These are phyloP conservation scores for Candida bentonensis DNA, from an alignment of 805 yeast genomes.

Conservation along the genomic window DNA sequence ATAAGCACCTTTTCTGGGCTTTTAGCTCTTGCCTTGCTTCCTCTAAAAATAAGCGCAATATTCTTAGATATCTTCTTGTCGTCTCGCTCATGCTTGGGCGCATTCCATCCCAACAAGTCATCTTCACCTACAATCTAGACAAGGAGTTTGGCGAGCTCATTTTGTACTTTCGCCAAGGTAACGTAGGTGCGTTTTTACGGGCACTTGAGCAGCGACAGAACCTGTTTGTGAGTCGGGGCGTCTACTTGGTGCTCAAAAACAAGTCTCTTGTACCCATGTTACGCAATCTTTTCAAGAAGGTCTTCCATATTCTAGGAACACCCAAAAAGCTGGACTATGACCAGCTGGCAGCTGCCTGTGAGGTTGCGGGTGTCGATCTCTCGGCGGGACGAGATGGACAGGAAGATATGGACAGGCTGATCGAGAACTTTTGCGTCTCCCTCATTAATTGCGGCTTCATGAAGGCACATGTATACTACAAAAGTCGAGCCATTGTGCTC, in stretches of 20 bases:
- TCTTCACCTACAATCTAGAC: constrained; percentile 17
- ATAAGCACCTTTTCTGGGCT: constrained; percentile 43
- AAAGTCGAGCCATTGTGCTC: constrained; percentile 2
- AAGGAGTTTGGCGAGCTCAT: constrained; percentile 27
- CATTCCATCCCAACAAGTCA: constrained; percentile 26
- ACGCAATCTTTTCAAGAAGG: constrained; percentile 15
- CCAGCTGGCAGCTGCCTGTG: constrained; percentile 7
- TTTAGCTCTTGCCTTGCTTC: constrained; percentile 26
- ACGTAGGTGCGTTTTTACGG: constrained; percentile 24
- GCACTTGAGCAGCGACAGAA: constrained; percentile 18
- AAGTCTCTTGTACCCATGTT: constrained; percentile 18
- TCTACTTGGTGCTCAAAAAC: constrained; percentile 15
- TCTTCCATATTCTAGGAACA: constrained; percentile 5
- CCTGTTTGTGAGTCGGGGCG: constrained; percentile 13
- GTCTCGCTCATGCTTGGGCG: constrained; percentile 41
- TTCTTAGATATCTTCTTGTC: constrained; percentile 38
- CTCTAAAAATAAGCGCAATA: constrained; percentile 24
- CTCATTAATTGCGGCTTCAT: constrained; percentile 16
- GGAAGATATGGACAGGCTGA: neutral
- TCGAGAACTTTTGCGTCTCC: constrained; percentile 13
- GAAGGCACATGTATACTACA: constrained; percentile 12
- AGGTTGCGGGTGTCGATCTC: constrained; percentile 2
- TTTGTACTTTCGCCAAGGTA: constrained; percentile 29
- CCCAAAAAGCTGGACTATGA: constrained; percentile 7
- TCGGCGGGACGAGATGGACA: neutral